Conservation (phyloP, 2,329 filamentous ascomycete genomes). For the Fusarium sp. region DNA sequence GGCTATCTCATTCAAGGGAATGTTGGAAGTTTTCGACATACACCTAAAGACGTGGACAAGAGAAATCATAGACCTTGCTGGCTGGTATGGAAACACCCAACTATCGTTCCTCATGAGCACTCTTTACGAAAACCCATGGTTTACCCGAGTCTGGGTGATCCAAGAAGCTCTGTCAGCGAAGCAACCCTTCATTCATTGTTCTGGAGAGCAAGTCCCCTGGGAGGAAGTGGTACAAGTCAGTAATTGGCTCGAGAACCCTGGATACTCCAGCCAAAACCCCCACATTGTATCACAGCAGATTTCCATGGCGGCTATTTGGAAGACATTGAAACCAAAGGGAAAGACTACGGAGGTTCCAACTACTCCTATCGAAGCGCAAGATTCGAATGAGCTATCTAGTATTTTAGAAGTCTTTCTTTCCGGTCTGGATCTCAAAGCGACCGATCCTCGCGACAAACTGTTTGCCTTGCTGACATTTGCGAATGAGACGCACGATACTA, state of each 20-base stretch:
- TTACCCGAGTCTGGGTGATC: conserved; percentile 25
- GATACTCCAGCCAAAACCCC: conserved; percentile 9
- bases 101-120: conserved; percentile 27
- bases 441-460: conserved; percentile 26
- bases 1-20: conserved; percentile 1
- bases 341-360: background rate
- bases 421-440: conserved; percentile 28
- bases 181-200: conserved; percentile 5
- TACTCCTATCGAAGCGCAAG: background rate
- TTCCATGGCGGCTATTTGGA: conserved; percentile 34
- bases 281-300: conserved; percentile 15
- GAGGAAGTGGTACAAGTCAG: conserved; percentile 25
- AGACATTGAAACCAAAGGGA: background rate
- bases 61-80: conserved; percentile 27
- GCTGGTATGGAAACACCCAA: conserved; percentile 19
- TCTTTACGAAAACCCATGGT: conserved; percentile 31
- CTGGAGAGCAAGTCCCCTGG: background rate
- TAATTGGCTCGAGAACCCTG: background rate
- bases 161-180: conserved; percentile 28
- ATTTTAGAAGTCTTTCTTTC: conserved; percentile 29
- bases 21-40: conserved; percentile 24
- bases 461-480: conserved; percentile 32
- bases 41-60: conserved; percentile 6
- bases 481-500: conserved; percentile 15
- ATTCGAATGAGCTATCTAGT: background rate